Base-by-base conservation (phyloP, 192 early-diverging fungal species). In the Rhizophagus clarus region DNA sequence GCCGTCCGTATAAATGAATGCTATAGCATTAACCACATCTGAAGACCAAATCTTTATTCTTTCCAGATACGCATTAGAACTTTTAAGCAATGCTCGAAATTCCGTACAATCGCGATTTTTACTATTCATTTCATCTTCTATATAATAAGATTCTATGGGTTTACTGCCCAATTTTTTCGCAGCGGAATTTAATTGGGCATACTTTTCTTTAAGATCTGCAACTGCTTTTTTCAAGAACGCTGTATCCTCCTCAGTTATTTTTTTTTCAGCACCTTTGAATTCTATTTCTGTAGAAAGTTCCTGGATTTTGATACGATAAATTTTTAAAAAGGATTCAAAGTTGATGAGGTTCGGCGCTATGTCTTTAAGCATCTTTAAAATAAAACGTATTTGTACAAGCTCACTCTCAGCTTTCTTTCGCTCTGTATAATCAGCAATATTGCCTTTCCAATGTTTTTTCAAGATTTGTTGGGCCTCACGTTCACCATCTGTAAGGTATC, bases 251-350 rank as follows among this genome's bases (percentile, higher is more conserved):
- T 22, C 2, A 56, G 49, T 56, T 31, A 29, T 2, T 31, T 60
- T 74, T 74, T 49, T 56, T 17, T n/a, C 3, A 31, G 31, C 8
- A 2, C 47, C 22, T 10, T 60, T 60, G 6, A n/a, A n/a, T n/a
- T n/a, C n/a, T n/a, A 74, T 29, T 74, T 74, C 40, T 28, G 11
- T 56, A 1, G 2, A 31, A 56, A 74, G 2, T 29, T 74, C 72
- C 29, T 74, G 72, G 0, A 74, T 60, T 60, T 74, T 31, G 3
- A 22, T 26, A 49, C 49, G 72, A 56, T 74, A 74, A 5, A 60
- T 22, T 11, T 74, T 74, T 49, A 74, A 60, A 60, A 74, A 74
- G 24, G 29, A 28, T 49, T 74, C 72, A 60, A 74, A 74, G 28
- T 56, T 29, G 28, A 49, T 26, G 15, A 74, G 47, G 11, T 32